A percentile compares a stretch with the other conserved stretches of the same genome.
These are phyloP conservation scores for Scedosporium boydii DNA, from an alignment of 2,329 filamentous ascomycete genomes.

Conservation along the genomic window DNA sequence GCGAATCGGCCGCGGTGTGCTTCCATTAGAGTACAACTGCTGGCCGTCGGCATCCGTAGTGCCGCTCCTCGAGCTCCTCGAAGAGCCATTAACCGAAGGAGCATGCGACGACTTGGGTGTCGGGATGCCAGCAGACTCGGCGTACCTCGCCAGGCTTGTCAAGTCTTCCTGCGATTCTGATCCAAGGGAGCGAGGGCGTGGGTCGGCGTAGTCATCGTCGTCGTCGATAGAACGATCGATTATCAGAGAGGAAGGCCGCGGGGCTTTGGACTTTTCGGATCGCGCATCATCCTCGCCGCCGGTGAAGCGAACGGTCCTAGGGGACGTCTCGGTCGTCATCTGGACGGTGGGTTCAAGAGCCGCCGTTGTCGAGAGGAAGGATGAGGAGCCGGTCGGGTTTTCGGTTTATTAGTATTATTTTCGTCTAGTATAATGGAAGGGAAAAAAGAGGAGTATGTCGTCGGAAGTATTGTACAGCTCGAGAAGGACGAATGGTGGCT, in stretches of 20 bases:
- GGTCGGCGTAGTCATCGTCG: conserved; percentile 31
- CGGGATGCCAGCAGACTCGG: background rate
- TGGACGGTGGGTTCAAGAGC: background rate
- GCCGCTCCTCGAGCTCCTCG: background rate
- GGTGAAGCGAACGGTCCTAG: conserved; percentile 44
- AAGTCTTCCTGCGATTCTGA: conserved; percentile 3
- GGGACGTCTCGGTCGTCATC: conserved; percentile 5
- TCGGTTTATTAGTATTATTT: too few species aligned
- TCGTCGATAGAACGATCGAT: conserved; percentile 19
- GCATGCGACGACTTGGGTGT: conserved; percentile 28
- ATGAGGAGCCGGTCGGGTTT: too few species aligned
- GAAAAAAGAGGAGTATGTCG: background rate
- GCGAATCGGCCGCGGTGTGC: conserved; percentile 23
- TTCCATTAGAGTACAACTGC: conserved; percentile 2
- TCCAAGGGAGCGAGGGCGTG: background rate
- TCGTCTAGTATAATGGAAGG: too few species aligned
- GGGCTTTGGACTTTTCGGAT: conserved; percentile 30
- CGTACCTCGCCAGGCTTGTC: conserved; percentile 3
- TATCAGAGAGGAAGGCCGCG: conserved; percentile 21
- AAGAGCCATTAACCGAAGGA: background rate
- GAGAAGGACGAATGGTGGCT: background rate
- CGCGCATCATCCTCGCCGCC: conserved; percentile 35
- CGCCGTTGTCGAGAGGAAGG: background rate
- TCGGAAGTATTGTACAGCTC: background rate
- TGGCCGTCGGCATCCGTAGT: background rate